Evolutionary conservation across 257 asterid genomes (phyloP).

Genomic region (Catharanthus roseus): DNA sequence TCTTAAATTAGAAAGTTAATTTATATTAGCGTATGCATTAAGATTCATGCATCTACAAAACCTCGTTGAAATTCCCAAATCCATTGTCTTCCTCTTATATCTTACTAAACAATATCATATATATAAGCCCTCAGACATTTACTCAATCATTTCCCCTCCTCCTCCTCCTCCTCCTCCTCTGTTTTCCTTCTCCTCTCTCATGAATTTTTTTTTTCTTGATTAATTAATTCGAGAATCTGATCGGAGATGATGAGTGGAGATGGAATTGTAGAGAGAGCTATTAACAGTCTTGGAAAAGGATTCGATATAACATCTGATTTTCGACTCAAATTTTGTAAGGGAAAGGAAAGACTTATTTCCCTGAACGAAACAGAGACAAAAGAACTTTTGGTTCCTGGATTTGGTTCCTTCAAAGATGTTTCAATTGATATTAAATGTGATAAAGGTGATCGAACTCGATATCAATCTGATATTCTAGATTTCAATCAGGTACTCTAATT

Average conservation of each 20-base stretch:
- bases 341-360: conserved; percentile 44
- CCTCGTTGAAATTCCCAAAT: background rate
- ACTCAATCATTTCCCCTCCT: background rate
- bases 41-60: too few species aligned
- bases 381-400: conserved; percentile 55
- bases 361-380: conserved; percentile 50
- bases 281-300: conserved; percentile 79
- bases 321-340: conserved; percentile 80
- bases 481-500: conserved; percentile 53
- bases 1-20: too few species aligned
- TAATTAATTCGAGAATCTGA: background rate
- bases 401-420: conserved; percentile 43
- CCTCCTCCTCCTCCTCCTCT: too few species aligned
- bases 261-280: conserved; percentile 54
- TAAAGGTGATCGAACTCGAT: conserved; percentile 84
- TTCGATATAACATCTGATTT: conserved; percentile 72
- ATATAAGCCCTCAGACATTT: background rate
- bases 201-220: background rate
- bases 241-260: conserved; percentile 8
- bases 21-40: too few species aligned
- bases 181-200: background rate
- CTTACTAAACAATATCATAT: background rate
- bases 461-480: conserved; percentile 71
- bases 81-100: background rate
- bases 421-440: conserved; percentile 71